These are phyloP conservation scores for Diutina mesorugosa DNA, from an alignment of 1,139 yeast genomes.

Conservation along the genomic window DNA sequence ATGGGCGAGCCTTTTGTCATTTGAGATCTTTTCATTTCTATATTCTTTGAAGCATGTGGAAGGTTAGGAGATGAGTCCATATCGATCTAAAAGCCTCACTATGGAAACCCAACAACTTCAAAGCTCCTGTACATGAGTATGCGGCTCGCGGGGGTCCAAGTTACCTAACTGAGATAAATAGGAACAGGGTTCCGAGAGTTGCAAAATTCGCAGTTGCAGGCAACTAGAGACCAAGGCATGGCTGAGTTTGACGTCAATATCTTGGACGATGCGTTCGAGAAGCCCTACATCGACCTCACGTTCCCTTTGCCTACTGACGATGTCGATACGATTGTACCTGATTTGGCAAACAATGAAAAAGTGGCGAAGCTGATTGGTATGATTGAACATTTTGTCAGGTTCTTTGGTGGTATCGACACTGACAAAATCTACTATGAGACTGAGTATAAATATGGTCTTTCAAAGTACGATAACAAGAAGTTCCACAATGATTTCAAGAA, in stretches of 20 bases:
- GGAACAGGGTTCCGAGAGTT: neutral
- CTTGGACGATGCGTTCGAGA: slow-evolving; percentile 19
- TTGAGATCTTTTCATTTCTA: neutral
- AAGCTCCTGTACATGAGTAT: neutral
- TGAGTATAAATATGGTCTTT: slow-evolving; percentile 24
- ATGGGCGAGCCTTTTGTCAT: neutral
- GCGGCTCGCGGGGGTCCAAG: neutral
- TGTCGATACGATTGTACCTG: slow-evolving; percentile 14
- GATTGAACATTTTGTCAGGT: slow-evolving; percentile 19
- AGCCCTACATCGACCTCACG: slow-evolving; percentile 21
- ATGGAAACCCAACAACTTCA: neutral
- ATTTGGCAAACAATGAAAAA: slow-evolving; percentile 17
- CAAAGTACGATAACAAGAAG: slow-evolving; percentile 15
- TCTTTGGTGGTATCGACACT: slow-evolving; percentile 13
- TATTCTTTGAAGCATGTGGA: neutral
- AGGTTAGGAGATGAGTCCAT: neutral
- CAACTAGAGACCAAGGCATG: neutral
- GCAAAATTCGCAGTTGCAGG: neutral
- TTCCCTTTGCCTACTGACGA: slow-evolving; percentile 30
- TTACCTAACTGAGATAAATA: neutral
- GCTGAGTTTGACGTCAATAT: slow-evolving; percentile 19
- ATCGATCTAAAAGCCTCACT: neutral
- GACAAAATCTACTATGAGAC: slow-evolving; percentile 19
- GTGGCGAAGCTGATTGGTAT: slow-evolving; percentile 16
- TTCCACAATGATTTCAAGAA: slow-evolving; percentile 18